These are phyloP conservation scores for Conidiobolus coronatus DNA, from an alignment of 371 early-diverging fungal genomes.

Conservation along the genomic window DNA sequence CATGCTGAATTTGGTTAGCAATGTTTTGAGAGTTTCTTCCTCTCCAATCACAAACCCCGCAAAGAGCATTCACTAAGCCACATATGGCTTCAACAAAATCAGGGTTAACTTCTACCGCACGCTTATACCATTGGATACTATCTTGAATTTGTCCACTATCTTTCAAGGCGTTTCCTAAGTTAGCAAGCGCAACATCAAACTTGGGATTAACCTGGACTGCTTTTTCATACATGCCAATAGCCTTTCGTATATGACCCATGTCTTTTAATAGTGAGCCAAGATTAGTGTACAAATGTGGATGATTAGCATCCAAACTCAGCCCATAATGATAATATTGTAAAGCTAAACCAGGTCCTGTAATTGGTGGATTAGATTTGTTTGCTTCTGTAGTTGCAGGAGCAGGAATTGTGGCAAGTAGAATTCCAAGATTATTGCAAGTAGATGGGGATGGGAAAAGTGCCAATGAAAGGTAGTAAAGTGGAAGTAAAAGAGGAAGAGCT, in stretches of 20 bases:
- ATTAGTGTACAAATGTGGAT: constrained; percentile 77
- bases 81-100: constrained; percentile 82
- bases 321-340: constrained; percentile 74
- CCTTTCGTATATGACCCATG: constrained; percentile 59
- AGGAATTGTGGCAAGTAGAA: constrained; percentile 45
- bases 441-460: constrained; percentile 63
- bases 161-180: constrained; percentile 74
- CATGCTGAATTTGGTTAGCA: constrained; percentile 13
- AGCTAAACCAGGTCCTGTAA: constrained; percentile 45
- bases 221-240: constrained; percentile 68
- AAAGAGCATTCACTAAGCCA: constrained; percentile 64
- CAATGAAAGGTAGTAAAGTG: constrained; percentile 63
- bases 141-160: constrained; percentile 76
- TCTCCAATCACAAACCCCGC: constrained; percentile 80
- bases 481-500: constrained; percentile 32
- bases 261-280: constrained; percentile 73
- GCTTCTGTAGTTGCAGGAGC: constrained; percentile 21
- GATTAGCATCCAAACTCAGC: constrained; percentile 50
- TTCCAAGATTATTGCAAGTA: constrained; percentile 75
- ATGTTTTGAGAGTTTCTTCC: constrained; percentile 26
- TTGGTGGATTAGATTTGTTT: constrained; percentile 7
- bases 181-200: constrained; percentile 78
- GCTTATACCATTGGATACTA: constrained; percentile 58
- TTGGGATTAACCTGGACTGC: constrained; percentile 66
- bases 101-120: constrained; percentile 67